Evolutionary conservation across 2,329 filamentous ascomycete species (phyloP).

Genomic region (Sclerotinia sclerotiorum): DNA sequence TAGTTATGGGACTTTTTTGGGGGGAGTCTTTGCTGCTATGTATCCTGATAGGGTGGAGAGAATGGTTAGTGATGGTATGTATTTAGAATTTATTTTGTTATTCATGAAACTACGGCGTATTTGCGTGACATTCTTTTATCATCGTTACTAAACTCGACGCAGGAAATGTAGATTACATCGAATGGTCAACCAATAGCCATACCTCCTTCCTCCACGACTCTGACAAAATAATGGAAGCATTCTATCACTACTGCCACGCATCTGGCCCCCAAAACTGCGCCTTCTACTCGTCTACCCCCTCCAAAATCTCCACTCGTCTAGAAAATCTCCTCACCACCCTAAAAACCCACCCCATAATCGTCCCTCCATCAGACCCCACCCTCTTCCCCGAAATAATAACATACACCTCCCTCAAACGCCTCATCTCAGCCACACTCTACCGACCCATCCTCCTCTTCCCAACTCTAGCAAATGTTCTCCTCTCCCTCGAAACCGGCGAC

Average conservation of each 20-base stretch:
- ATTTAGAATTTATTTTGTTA: too few species aligned
- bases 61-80: conserved; percentile 41
- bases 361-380: conserved; percentile 25
- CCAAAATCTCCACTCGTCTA: conserved; percentile 33
- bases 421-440: conserved; percentile 38
- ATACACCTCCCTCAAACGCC: conserved; percentile 34
- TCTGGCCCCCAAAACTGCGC: conserved; percentile 40
- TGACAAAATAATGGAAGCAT: conserved; percentile 36
- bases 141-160: conserved; percentile 54
- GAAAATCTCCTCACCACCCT: conserved; percentile 45
- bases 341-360: conserved; percentile 39
- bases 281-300: conserved; percentile 32
- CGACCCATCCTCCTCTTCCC: conserved; percentile 38
- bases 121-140: conserved; percentile 41
- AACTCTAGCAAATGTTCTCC: conserved; percentile 33
- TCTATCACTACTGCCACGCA: conserved; percentile 36
- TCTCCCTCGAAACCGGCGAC: conserved; percentile 43
- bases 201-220: conserved; percentile 45
- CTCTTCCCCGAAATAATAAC: conserved; percentile 36
- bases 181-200: conserved; percentile 40
- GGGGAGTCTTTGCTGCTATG: conserved; percentile 48
- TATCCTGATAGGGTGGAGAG: conserved; percentile 46
- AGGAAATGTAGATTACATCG: conserved; percentile 35
- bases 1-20: conserved; percentile 50
- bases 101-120: too few species aligned